These are phyloP conservation scores for Fusarium sp. DNA, from an alignment of 2,329 filamentous ascomycete species.

Conservation along the genomic window DNA sequence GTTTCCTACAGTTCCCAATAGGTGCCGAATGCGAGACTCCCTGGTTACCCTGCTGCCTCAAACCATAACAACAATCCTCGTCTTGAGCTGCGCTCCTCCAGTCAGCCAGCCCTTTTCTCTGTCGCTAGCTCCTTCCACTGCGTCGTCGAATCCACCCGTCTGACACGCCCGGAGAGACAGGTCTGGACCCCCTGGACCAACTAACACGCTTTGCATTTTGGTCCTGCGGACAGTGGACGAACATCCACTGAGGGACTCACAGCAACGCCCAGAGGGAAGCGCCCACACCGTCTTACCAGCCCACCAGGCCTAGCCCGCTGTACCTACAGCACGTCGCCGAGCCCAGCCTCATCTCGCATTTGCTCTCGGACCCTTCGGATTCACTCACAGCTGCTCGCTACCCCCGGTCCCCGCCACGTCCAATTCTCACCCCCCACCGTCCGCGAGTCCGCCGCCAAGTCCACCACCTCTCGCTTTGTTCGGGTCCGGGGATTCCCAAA, in stretches of 20 bases:
- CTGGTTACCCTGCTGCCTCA: constrained; percentile 24
- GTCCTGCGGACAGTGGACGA: constrained; percentile 23
- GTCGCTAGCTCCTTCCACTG: constrained; percentile 15
- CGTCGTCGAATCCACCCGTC: constrained; percentile 26
- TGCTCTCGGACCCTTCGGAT: constrained; percentile 43
- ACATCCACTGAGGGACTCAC: constrained; percentile 35
- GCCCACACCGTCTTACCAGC: constrained; percentile 19
- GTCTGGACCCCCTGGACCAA: constrained; percentile 33
- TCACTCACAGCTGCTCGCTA: constrained; percentile 21
- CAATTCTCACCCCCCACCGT: constrained; percentile 36
- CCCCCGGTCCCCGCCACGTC: constrained; percentile 38
- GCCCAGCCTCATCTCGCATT: constrained; percentile 38
- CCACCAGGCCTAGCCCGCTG: constrained; percentile 9
- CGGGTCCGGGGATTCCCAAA: constrained; percentile 42
- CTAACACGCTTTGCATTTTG: constrained; percentile 30
- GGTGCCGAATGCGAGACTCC: constrained; percentile 28
- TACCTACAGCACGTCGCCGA: constrained; percentile 2
- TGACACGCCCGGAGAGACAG: constrained; percentile 33
- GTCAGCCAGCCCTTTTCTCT: neutral
- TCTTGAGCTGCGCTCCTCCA: constrained; percentile 13
- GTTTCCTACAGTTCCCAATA: constrained; percentile 22
- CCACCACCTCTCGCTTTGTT: constrained; percentile 39
- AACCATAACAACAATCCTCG: neutral
- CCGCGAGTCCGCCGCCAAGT: constrained; percentile 39
- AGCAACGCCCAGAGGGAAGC: constrained; percentile 15